Evolutionary conservation across 1,139 yeast genomes (phyloP).

Genomic region (Sporopachydermia cereana): DNA sequence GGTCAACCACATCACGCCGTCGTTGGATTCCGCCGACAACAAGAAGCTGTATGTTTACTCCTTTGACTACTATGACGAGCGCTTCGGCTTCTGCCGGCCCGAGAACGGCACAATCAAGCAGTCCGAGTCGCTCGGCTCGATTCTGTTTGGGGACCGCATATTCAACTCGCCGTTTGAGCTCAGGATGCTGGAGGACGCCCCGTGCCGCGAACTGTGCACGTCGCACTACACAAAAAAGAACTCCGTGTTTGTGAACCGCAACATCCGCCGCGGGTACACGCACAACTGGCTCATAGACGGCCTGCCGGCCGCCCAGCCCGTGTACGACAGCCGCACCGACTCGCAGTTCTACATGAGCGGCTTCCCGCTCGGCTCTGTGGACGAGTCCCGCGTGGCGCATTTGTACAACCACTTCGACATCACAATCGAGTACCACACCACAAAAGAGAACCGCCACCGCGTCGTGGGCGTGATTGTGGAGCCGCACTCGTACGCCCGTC

Average conservation of each 20-base stretch:
- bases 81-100: slow-evolving; percentile 79
- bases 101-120: slow-evolving; percentile 55
- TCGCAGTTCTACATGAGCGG: slow-evolving; percentile 66
- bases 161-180: slow-evolving; percentile 84
- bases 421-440: slow-evolving; percentile 67
- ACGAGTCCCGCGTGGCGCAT: slow-evolving; percentile 29
- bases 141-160: slow-evolving; percentile 90
- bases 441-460: slow-evolving; percentile 58
- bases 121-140: slow-evolving; percentile 84
- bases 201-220: slow-evolving; percentile 57
- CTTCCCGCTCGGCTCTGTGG: slow-evolving; percentile 65
- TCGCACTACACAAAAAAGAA: slow-evolving; percentile 49
- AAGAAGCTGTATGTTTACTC: slow-evolving; percentile 14
- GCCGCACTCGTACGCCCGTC: slow-evolving; percentile 52
- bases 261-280: slow-evolving; percentile 71
- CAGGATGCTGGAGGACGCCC: slow-evolving; percentile 59
- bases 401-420: slow-evolving; percentile 76
- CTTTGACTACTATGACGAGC: slow-evolving; percentile 80
- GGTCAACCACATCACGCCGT: slow-evolving; percentile 86
- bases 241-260: slow-evolving; percentile 60
- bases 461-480: slow-evolving; percentile 83
- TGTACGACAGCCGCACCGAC: slow-evolving; percentile 45
- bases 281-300: slow-evolving; percentile 95
- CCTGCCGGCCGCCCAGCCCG: slow-evolving; percentile 70
- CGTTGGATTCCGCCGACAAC: slow-evolving; percentile 32